Evolutionary conservation across 1,284 basidiomycete species (phyloP), one percentile per base, ranked within the genome.

Genomic region (Xerocomus amazonicus): DNA sequence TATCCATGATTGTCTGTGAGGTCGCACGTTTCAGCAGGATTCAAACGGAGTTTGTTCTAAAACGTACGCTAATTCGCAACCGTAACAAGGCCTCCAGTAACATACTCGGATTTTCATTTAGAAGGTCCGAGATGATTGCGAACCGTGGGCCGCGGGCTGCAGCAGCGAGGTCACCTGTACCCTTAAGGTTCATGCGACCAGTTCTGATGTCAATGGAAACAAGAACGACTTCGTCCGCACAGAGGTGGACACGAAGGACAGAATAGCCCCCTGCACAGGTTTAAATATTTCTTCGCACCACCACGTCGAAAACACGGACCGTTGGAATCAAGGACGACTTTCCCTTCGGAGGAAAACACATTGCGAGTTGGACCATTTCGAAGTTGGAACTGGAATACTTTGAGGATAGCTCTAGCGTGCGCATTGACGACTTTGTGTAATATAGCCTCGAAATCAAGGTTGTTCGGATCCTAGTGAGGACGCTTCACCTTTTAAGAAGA

Each of bases 151-250:
- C 83, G 41, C 82, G 77, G n/a, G 81, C 80, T 35, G 83, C 80
- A 8, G 83, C 81, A 3, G 86, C 82, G 26, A 91, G 76, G 59
- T 88, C 86, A 8, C 87, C 87, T 1, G 81, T 84, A 62, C 90
- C 87, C 10, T 81, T 76, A 36, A 90, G 71, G 50, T 75, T 82
- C 53, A 90, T 68, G 14, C 79, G 79, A 12, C 88, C 88, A 0
- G 86, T 89, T 55, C 88, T 75, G 2, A 80, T 68, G 57, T 91
- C 88, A 42, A 91, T 78, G 6, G 82, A 81, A 45, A 90, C 76
- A 17, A 85, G 72, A 28, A 87, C 81, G 16, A 83, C 69, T 59
- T 90, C 85, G 51, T 88, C 84, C 1, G 83, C 83, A 57, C 84
- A 89, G 17, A 91, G 69, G 55, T 81, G 78, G 6, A 85, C 73